A percentile compares a stretch with the other conserved stretches of the same genome.
Conservation (phyloP, 176 grass and related monocot genomes). For the Avena sativa region DNA sequence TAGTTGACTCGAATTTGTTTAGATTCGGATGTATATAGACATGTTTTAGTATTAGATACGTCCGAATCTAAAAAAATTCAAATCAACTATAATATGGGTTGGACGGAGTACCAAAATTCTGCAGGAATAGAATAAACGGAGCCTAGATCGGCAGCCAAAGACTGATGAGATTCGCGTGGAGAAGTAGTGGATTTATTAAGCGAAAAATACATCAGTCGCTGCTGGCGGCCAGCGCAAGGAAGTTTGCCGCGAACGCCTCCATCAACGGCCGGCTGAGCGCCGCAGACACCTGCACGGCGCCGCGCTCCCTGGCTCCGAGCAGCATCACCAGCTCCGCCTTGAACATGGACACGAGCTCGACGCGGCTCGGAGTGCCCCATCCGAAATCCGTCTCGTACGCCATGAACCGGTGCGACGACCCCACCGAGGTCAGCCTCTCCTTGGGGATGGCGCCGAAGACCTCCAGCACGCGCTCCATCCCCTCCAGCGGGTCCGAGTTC, state of each 20-base stretch:
- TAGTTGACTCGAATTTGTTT: too few relatives aligned
- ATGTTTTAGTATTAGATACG: too few relatives aligned
- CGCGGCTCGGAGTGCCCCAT: conserved; percentile 44
- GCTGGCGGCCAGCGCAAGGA: background rate
- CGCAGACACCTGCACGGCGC: conserved; percentile 38
- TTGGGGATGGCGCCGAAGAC: background rate
- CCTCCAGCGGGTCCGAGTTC: background rate
- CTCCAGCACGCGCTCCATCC: background rate
- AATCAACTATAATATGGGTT: too few relatives aligned
- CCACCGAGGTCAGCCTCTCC: background rate
- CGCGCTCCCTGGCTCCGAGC: conserved; percentile 21
- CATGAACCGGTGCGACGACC: conserved; percentile 40
- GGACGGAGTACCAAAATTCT: too few relatives aligned
- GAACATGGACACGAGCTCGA: conserved; percentile 45
- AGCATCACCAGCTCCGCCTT: background rate
- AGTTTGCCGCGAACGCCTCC: background rate
- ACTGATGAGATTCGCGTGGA: too few relatives aligned
- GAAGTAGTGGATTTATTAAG: too few relatives aligned
- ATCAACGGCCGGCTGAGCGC: background rate
- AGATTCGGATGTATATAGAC: too few relatives aligned
- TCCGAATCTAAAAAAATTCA: too few relatives aligned
- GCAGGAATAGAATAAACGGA: too few relatives aligned
- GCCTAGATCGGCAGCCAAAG: too few relatives aligned
- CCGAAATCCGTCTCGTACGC: conserved; percentile 53
- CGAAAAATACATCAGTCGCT: background rate